These are phyloP conservation scores for Flaveria brownii DNA, from an alignment of 129 eudicot species.

Conservation along the genomic window DNA sequence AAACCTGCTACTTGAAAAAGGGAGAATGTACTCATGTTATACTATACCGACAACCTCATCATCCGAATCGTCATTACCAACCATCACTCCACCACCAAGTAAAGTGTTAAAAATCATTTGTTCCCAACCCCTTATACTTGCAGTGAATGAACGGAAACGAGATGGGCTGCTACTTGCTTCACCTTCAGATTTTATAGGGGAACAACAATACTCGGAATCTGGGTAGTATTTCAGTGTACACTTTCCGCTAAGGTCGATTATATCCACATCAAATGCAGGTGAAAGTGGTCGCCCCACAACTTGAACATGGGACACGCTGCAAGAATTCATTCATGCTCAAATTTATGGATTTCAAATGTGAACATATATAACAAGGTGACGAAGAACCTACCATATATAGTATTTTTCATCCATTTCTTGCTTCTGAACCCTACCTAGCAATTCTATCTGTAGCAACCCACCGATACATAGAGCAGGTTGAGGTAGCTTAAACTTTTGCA, in stretches of 20 bases:
- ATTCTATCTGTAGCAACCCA: slow-evolving; percentile 64
- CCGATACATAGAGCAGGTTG: slow-evolving; percentile 86
- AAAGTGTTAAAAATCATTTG: slow-evolving; percentile 59
- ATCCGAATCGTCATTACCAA: slow-evolving; percentile 43
- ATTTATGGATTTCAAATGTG: background rate
- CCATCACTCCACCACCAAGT: slow-evolving; percentile 48
- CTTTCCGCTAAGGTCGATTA: slow-evolving; percentile 51
- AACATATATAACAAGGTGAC: background rate
- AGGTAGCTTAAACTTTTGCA: slow-evolving; percentile 75
- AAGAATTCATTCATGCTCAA: background rate
- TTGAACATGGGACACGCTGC: slow-evolving; percentile 68
- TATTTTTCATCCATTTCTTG: slow-evolving; percentile 73
- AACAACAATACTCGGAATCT: slow-evolving; percentile 24
- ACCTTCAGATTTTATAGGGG: slow-evolving; percentile 38
- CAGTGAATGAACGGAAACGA: slow-evolving; percentile 46
- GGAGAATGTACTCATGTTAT: slow-evolving; percentile 12
- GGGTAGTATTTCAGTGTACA: slow-evolving; percentile 51
- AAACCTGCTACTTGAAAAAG: background rate
- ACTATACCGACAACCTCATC: slow-evolving; percentile 30
- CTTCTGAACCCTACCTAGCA: slow-evolving; percentile 76
- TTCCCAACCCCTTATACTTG: slow-evolving; percentile 68
- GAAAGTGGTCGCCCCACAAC: slow-evolving; percentile 67
- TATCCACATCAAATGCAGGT: slow-evolving; percentile 60
- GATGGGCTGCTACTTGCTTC: slow-evolving; percentile 46
- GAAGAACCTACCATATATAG: slow-evolving; percentile 62